Percentiles rank a stretch among this genome's conserved stretches.
Evolutionary conservation across 2,329 filamentous ascomycete species (phyloP).

Genomic region (Gremmenia infestans): DNA sequence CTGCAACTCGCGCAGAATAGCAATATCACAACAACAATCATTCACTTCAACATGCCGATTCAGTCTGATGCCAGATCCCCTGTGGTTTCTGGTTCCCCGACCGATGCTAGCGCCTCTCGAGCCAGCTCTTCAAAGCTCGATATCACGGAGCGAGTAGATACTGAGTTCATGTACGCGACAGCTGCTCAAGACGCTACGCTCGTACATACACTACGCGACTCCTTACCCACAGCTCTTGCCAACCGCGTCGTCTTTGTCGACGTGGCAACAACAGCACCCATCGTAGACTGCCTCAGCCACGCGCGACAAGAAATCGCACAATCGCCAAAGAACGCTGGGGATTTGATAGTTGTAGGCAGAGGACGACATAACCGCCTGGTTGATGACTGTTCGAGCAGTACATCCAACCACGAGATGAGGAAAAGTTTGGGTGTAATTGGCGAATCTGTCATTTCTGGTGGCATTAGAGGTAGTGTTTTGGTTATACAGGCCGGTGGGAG

Average conservation of each 20-base stretch:
- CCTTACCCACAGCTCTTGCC: constrained; percentile 45
- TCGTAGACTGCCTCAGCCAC: constrained; percentile 40
- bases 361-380: constrained; percentile 24
- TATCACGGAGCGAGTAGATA: constrained; percentile 20
- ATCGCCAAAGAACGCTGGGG: constrained; percentile 60
- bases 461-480: constrained; percentile 62
- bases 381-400: constrained; percentile 15
- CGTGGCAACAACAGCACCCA: constrained; percentile 37
- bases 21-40: constrained; percentile 72
- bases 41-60: constrained; percentile 46
- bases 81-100: constrained; percentile 5
- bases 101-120: background rate
- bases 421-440: constrained; percentile 56
- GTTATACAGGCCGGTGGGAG: constrained; percentile 56
- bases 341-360: constrained; percentile 64
- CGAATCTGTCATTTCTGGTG: constrained; percentile 52
- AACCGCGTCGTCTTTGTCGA: constrained; percentile 54
- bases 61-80: constrained; percentile 14
- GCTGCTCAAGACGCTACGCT: constrained; percentile 39
- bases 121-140: constrained; percentile 12
- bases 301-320: constrained; percentile 57
- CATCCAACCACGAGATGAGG: constrained; percentile 37
- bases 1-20: constrained; percentile 78
- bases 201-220: constrained; percentile 52
- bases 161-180: constrained; percentile 19